These are phyloP conservation scores for Pestalotiopsis sp. DNA, from an alignment of 2,329 filamentous ascomycete species.

Conservation along the genomic window DNA sequence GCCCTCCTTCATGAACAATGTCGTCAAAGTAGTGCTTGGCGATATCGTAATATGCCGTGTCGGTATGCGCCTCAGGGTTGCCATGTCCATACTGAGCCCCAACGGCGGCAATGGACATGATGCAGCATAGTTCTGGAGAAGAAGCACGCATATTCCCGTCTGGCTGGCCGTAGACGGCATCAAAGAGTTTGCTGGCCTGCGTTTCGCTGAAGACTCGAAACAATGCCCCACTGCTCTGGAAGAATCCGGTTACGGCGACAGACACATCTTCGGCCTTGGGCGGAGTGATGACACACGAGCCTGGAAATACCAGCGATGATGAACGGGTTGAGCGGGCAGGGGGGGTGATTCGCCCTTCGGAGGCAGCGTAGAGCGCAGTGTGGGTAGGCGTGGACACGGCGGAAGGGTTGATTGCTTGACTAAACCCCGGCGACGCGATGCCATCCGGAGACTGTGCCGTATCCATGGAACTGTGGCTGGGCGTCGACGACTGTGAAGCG, in stretches of 20 bases:
- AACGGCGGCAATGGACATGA: conserved; percentile 27
- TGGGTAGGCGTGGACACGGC: neutral
- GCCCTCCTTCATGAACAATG: conserved; percentile 23
- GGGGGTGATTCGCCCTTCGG: neutral
- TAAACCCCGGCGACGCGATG: neutral
- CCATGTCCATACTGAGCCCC: conserved; percentile 27
- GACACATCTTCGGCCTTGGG: conserved; percentile 17
- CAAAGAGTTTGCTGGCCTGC: conserved; percentile 19
- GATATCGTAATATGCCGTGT: conserved; percentile 25
- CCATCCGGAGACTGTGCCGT: neutral
- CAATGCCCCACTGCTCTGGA: conserved; percentile 23
- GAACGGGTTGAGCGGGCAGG: neutral
- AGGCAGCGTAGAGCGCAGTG: neutral
- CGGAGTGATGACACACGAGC: conserved; percentile 20
- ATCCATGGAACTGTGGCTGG: neutral
- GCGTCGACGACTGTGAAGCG: neutral
- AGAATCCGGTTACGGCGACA: conserved; percentile 25
- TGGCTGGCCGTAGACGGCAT: conserved; percentile 18
- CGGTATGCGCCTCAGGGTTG: conserved; percentile 16
- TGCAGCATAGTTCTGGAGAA: conserved; percentile 21
- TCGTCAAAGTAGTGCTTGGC: conserved; percentile 27
- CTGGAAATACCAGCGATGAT: conserved; percentile 2
- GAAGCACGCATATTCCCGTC: conserved; percentile 10
- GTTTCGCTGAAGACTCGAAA: conserved; percentile 29
- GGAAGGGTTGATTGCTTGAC: neutral